These are phyloP conservation scores for Alternaria postmessia DNA, from an alignment of 2,329 filamentous ascomycete genomes.

Conservation along the genomic window DNA sequence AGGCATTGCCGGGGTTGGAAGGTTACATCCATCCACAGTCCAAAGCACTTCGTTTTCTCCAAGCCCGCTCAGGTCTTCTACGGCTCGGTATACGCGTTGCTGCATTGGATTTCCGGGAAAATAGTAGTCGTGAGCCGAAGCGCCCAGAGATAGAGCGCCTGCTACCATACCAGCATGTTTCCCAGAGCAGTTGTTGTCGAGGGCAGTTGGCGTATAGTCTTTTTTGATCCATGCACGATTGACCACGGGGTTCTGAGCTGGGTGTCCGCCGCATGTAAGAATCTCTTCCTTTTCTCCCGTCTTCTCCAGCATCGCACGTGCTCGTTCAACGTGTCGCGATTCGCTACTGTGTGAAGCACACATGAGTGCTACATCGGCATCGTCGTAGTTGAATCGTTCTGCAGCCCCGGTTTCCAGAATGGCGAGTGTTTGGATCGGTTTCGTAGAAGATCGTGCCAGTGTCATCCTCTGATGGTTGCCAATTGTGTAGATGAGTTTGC, in stretches of 20 bases:
- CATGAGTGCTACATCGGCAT: conserved; percentile 4
- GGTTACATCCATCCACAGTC: conserved; percentile 4
- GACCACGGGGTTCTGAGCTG: conserved; percentile 25
- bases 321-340: conserved; percentile 1
- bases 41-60: neutral
- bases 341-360: conserved; percentile 5
- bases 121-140: conserved; percentile 1
- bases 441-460: neutral
- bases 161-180: conserved; percentile 61
- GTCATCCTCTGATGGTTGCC: neutral
- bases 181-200: conserved; percentile 59
- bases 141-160: conserved; percentile 51
- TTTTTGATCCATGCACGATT: conserved; percentile 53
- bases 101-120: conserved; percentile 34
- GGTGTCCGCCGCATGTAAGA: neutral
- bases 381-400: neutral
- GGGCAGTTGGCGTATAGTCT: conserved; percentile 49
- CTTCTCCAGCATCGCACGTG: neutral
- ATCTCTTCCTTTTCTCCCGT: neutral
- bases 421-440: conserved; percentile 2
- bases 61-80: conserved; percentile 33
- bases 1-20: neutral
- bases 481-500: neutral
- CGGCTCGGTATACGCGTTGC: conserved; percentile 45
- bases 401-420: neutral